Base-by-base conservation (phyloP, 352 stramenopile genomes). In the Phytophthora syringae region DNA sequence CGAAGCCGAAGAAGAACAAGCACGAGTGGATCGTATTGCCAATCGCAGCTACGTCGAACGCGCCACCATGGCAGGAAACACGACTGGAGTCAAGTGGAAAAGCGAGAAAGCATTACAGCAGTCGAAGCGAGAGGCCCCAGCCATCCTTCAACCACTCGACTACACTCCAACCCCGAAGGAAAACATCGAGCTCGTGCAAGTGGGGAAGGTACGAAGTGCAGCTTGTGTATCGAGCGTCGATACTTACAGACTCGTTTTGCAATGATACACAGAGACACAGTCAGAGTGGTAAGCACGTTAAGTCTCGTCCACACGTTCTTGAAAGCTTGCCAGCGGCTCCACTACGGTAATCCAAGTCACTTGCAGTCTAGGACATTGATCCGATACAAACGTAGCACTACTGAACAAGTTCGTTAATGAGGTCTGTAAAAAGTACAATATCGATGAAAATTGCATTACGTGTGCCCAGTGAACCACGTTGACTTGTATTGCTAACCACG, bases 131-230 rank as follows among this genome's bases (percentile, higher is more conserved):
- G 75, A 86, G 20, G 64, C 80, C 25, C 82, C 75, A 12, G 53
- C 79, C 1, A 75, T 68, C 12, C 74, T 92, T 6, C 74, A 90
- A 57, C 81, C 84, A 44, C 84, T 93, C 22, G 82, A 82, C 15
- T 79, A 90, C 58, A 91, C 82, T 6, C 82, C 82, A 7, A 89
- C 69, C 48, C 68, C 63, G 7, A 90, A 86, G 39, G 79, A 89
- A 61, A 79, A 74, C 52, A 76, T 86, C 20, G 70, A 80, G n/a
- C 16, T 75, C 18, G 64, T 91, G 15, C 80, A 88, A 55, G 52
- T 88, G 44, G 74, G 62, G 64, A 89, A 92, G 79, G 80, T 82
- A 44, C 20, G 34, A 51, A 20, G 22, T 64, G 7, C 20, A 27
- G 10, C 39, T 25, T 45, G 20, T 44, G 10, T 3, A 47, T 47